Evolutionary conservation across 2,329 filamentous ascomycete genomes (phyloP), one percentile per base, ranked within the genome.

Genomic region (Fonsecaea pedrosoi): DNA sequence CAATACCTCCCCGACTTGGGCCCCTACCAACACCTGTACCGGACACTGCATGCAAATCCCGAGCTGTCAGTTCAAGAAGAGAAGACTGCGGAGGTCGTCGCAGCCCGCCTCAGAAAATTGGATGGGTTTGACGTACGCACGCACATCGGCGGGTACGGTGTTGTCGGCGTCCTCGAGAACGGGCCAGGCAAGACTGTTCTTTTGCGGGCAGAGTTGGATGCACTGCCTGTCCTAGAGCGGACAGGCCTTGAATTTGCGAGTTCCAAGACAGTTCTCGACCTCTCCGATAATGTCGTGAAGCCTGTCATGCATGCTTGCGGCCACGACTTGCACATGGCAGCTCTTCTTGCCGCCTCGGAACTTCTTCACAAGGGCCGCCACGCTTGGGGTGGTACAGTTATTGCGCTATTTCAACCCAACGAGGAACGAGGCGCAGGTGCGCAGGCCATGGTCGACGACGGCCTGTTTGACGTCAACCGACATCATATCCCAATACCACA

Each of bases 391-490:
- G 89, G 89, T 0, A 91, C 87, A 0, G 69, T 91, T n/a, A 77
- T 92, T 2, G 74, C 89, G 3, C 75, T 87, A 1, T 91, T 91
- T 73, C 89, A 92, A 72, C 89, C 89, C 0, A 84, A 85, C 1
- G 89, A 91, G 74, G 89, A 92, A 74, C 80, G 83, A 1, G 87
- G 84, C 0, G 82, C 80, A 0, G 89, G 89, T 0, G 89, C 89
- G 0, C 82, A 83, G 75, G 78, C 86, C 21, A 89, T 89, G 86
- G 80, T 89, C 2, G 82, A 85, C 40, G 85, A 86, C 70, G 85
- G 86, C 0, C 76, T 88, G 45, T 87, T 76, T 79, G 83, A 74
- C 75, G 70, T 2, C 6, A 42, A 21, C 18, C n/a, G 56, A 37
- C 66, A 69, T 45, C 21, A 54, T 37, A 59, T 86, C 5, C 85